A percentile compares a stretch with the other conserved stretches of the same genome.
phyloP scores from a whole-genome alignment of 192 early-diverging fungal species.

The Backusella tuberculispora region DNA sequence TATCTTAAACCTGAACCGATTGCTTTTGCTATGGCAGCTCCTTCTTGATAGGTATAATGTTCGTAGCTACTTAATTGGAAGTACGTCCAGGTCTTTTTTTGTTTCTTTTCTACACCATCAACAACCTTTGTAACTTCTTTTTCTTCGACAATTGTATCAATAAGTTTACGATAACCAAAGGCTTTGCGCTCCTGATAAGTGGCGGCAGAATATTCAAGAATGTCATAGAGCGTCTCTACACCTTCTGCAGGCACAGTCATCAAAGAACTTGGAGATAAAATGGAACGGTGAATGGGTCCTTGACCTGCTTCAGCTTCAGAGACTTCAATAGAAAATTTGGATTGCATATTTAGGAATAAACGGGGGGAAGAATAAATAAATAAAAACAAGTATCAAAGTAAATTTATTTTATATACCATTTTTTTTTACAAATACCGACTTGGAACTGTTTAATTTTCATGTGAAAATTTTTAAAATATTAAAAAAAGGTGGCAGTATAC shows the following conservation, averaged over 20 bases:
- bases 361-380: not conserved
- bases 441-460: not conserved
- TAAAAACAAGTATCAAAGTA: not conserved
- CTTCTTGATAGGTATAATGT: conserved; percentile 82
- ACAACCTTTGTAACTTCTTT: conserved; percentile 69
- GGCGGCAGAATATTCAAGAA: conserved; percentile 60
- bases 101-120: conserved; percentile 57
- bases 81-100: conserved; percentile 82
- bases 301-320: conserved; percentile 31
- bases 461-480: not conserved
- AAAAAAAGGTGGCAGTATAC: not conserved
- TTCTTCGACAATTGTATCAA: conserved; percentile 69
- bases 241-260: conserved; percentile 47
- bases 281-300: conserved; percentile 51
- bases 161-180: conserved; percentile 73
- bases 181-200: conserved; percentile 61
- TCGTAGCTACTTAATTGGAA: conserved; percentile 75
- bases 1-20: conserved; percentile 55
- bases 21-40: conserved; percentile 47
- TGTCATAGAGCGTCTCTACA: conserved; percentile 72
- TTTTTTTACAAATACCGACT: not conserved
- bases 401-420: not conserved
- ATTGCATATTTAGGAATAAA: conserved; percentile 26
- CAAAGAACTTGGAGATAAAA: conserved; percentile 50
- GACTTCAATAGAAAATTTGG: conserved; percentile 32